These are phyloP conservation scores for Aaosphaeria arxii DNA, from an alignment of 2,329 filamentous ascomycete genomes.

Conservation along the genomic window DNA sequence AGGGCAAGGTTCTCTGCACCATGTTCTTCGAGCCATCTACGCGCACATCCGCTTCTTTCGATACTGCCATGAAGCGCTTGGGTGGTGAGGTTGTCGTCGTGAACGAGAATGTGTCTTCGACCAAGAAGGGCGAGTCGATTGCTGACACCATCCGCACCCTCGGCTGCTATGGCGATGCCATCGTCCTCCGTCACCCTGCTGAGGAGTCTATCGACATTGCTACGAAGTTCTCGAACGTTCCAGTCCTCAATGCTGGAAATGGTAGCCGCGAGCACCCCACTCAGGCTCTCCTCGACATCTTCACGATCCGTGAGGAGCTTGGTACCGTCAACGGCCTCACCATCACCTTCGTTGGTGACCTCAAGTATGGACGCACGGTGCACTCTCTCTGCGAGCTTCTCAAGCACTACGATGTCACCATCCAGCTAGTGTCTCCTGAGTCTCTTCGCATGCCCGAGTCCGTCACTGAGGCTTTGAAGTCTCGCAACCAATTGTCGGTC, in stretches of 20 bases:
- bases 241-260: conserved; percentile 96
- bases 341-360: conserved; percentile 92
- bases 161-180: conserved; percentile 88
- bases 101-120: conserved; percentile 79
- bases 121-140: conserved; percentile 89
- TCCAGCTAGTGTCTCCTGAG: conserved; percentile 86
- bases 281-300: conserved; percentile 94
- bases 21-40: conserved; percentile 99
- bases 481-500: conserved; percentile 71
- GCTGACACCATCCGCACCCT: conserved; percentile 93
- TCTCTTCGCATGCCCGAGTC: conserved; percentile 72
- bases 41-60: conserved; percentile 90
- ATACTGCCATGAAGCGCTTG: conserved; percentile 96
- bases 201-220: conserved; percentile 78
- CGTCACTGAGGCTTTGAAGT: conserved; percentile 68
- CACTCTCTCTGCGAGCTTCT: conserved; percentile 94
- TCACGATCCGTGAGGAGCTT: conserved; percentile 96
- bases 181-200: conserved; percentile 92
- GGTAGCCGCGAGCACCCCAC: conserved; percentile 95
- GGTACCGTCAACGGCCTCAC: conserved; percentile 93
- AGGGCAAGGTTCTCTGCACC: conserved; percentile 80
- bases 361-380: conserved; percentile 89
- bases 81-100: conserved; percentile 83
- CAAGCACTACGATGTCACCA: conserved; percentile 89
- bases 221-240: conserved; percentile 82